A percentile compares a stretch with the other conserved stretches of the same genome.
Evolutionary conservation across 345 rosid species (phyloP).

Genomic region (Eucalyptus marginata): DNA sequence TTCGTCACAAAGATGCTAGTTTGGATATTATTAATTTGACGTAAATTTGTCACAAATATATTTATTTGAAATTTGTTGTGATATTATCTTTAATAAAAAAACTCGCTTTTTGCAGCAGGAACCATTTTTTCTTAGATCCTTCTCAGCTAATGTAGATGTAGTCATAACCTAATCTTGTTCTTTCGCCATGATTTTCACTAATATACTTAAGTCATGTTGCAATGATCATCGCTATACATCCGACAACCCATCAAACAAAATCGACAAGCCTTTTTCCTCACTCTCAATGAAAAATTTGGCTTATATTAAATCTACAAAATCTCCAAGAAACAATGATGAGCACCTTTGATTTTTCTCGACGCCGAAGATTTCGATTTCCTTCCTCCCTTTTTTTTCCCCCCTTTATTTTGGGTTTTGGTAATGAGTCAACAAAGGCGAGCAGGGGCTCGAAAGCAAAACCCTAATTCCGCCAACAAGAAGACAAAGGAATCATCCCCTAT

Average conservation of each 20-base stretch:
- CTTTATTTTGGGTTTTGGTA: not conserved
- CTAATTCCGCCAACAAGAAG: not conserved
- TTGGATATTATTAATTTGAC: too few relatives aligned
- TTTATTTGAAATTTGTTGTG: too few relatives aligned
- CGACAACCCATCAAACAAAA: not conserved
- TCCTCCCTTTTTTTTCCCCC: rapidly evolving
- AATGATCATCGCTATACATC: not conserved
- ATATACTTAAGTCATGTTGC: not conserved
- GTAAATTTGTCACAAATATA: rapidly evolving
- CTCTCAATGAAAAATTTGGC: not conserved
- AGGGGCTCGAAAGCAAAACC: not conserved
- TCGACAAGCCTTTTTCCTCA: not conserved
- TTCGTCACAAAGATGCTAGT: too few relatives aligned
- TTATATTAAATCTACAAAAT: not conserved
- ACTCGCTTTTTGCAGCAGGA: not conserved
- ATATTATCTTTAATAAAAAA: too few relatives aligned
- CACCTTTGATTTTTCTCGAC: not conserved
- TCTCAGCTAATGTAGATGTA: not conserved
- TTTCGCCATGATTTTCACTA: not conserved
- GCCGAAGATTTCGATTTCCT: not conserved
- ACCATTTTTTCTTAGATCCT: not conserved
- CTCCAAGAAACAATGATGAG: not conserved
- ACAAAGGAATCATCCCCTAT: not conserved
- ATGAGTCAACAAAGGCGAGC: not conserved
- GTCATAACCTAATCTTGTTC: not conserved